Conservation (phyloP, 805 yeast genomes). For the Ogataea salicorniae region DNA sequence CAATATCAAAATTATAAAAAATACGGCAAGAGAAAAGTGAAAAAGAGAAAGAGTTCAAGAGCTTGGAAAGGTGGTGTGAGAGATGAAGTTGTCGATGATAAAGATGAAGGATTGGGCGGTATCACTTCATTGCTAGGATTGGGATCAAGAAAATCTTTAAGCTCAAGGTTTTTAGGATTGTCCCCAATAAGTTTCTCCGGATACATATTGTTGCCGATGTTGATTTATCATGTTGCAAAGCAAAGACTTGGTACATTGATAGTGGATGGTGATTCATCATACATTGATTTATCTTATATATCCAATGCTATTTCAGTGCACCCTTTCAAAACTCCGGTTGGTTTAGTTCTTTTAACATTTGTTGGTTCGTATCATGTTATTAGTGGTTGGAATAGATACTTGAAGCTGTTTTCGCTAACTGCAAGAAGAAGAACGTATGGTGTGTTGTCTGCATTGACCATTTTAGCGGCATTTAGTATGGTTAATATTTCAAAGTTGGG, state of each 20-base stretch:
- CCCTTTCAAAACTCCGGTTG: conserved; percentile 12
- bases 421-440: conserved; percentile 43
- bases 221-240: conserved; percentile 42
- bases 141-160: conserved; percentile 45
- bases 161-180: conserved; percentile 40
- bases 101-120: conserved; percentile 61
- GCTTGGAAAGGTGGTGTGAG: neutral
- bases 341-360: conserved; percentile 33
- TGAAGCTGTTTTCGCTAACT: conserved; percentile 33
- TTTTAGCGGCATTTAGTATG: conserved; percentile 35
- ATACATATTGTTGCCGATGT: conserved; percentile 41
- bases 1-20: conserved; percentile 25
- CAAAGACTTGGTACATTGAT: conserved; percentile 46
- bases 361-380: conserved; percentile 47
- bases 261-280: conserved; percentile 61
- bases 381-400: conserved; percentile 47
- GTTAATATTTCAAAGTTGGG: conserved; percentile 19
- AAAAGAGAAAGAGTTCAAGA: conserved; percentile 4
- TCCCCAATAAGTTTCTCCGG: conserved; percentile 62
- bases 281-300: conserved; percentile 48
- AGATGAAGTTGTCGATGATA: conserved; percentile 20
- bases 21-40: conserved; percentile 17
- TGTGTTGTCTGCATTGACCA: conserved; percentile 32
- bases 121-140: conserved; percentile 49
- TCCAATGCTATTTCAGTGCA: conserved; percentile 30